Conservation (phyloP, 2,329 filamentous ascomycete species). For the Talaromyces funiculosus region DNA sequence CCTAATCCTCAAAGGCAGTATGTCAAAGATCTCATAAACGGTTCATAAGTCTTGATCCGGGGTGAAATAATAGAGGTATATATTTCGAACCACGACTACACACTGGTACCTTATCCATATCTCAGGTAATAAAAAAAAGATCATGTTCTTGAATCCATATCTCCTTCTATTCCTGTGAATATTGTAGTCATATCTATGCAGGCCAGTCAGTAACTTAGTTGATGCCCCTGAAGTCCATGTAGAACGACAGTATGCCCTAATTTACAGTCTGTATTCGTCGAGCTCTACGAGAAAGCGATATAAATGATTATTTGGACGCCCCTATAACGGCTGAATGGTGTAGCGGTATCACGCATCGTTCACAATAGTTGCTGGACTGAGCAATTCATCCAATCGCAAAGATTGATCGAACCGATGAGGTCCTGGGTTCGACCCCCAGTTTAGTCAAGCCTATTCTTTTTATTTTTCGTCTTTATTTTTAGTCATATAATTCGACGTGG, state of each 20-base stretch:
- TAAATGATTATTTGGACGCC: background rate
- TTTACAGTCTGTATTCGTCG: background rate
- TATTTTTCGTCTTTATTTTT: background rate
- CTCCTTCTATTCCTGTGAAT: background rate
- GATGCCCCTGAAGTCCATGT: background rate
- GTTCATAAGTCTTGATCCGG: too few relatives aligned
- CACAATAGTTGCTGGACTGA: slow-evolving; percentile 9
- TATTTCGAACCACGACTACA: too few relatives aligned
- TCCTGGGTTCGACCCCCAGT: slow-evolving; percentile 9
- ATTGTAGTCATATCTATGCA: background rate
- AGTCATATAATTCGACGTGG: too few relatives aligned
- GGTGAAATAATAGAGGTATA: too few relatives aligned
- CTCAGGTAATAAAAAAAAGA: too few relatives aligned
- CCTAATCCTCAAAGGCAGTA: too few relatives aligned
- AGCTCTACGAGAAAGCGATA: background rate
- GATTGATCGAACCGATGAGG: slow-evolving; percentile 9
- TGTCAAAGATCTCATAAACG: too few relatives aligned
- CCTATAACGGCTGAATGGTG: slow-evolving; percentile 2
- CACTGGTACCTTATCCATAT: too few relatives aligned
- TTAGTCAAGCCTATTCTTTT: slow-evolving; percentile 7
- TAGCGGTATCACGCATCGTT: slow-evolving; percentile 9
- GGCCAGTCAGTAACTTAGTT: background rate
- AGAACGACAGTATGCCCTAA: background rate
- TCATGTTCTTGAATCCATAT: too few relatives aligned
- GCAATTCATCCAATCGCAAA: slow-evolving; percentile 9